Evolutionary conservation across 2,329 filamentous ascomycete species (phyloP).

Genomic region (Diplodia sapinea): DNA sequence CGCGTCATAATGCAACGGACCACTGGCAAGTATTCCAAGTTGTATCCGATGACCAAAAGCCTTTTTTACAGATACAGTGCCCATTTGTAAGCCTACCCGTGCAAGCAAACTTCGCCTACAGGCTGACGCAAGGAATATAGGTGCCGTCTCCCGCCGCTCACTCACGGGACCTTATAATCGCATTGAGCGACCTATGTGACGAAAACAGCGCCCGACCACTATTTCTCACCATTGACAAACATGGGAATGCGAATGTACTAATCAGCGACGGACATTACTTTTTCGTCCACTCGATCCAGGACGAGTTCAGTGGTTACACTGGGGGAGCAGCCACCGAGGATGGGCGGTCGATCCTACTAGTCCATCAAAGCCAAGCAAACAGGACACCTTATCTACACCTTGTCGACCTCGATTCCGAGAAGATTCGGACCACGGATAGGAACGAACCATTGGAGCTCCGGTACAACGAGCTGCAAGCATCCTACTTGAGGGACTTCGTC

Average conservation of each 20-base stretch:
- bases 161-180: constrained; percentile 5
- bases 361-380: constrained; percentile 6
- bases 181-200: background rate
- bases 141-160: background rate
- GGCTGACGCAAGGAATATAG: background rate
- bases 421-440: background rate
- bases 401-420: constrained; percentile 2
- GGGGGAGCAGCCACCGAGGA: constrained; percentile 5
- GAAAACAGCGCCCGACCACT: background rate
- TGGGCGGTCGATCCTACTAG: constrained; percentile 10
- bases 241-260: constrained; percentile 1
- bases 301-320: background rate
- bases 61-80: background rate
- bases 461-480: background rate
- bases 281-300: background rate
- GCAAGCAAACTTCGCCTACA: background rate
- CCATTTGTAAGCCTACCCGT: background rate
- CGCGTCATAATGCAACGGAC: background rate
- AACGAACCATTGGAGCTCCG: background rate
- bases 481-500: background rate
- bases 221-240: constrained; percentile 14
- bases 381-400: background rate
- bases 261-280: background rate
- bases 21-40: constrained; percentile 7
- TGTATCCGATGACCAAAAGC: background rate